phyloP scores from a whole-genome alignment of 768 basidiomycete species.

The Cystofilobasidium ferigula region DNA sequence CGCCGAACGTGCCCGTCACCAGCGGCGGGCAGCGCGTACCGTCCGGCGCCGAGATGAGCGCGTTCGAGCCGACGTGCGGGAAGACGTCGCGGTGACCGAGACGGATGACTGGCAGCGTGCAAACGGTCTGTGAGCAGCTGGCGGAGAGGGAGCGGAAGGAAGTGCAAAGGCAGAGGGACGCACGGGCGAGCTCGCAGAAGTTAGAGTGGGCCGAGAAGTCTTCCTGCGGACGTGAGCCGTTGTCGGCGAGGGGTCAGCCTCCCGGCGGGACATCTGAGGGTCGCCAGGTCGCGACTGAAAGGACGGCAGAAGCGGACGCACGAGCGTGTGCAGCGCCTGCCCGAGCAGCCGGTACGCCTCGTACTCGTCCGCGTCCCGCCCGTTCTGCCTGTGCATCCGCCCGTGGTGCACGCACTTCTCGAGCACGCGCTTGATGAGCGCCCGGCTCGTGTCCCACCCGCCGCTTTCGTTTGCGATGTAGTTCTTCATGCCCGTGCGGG shows the following conservation, averaged over 20 bases:
- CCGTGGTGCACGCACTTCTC: slow-evolving; percentile 70
- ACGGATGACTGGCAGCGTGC: slow-evolving; percentile 50
- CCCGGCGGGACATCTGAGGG: neutral
- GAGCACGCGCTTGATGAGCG: slow-evolving; percentile 48
- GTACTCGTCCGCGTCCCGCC: slow-evolving; percentile 43
- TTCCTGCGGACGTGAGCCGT: slow-evolving; percentile 52
- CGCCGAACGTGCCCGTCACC: slow-evolving; percentile 51
- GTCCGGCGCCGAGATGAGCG: slow-evolving; percentile 60
- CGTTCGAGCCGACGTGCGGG: slow-evolving; percentile 70
- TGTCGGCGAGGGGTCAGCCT: too few relatives aligned
- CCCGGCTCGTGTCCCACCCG: slow-evolving; percentile 52
- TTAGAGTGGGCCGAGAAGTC: slow-evolving; percentile 74
- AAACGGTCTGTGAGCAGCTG: too few relatives aligned
- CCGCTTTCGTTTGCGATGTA: slow-evolving; percentile 51
- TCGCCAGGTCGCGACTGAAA: slow-evolving; percentile 24
- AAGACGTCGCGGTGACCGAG: slow-evolving; percentile 71
- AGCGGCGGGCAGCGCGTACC: slow-evolving; percentile 68
- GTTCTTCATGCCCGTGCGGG: slow-evolving; percentile 72
- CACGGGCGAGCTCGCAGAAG: slow-evolving; percentile 56
- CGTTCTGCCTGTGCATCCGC: slow-evolving; percentile 39
- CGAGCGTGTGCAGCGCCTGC: slow-evolving; percentile 33
- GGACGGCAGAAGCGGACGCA: slow-evolving; percentile 29
- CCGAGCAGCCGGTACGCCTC: slow-evolving; percentile 63
- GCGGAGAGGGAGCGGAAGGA: neutral
- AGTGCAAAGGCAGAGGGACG: neutral